Evolutionary conservation across 1,139 yeast species (phyloP), one percentile per base, ranked within the genome.

Genomic region (Scheffersomyces parashehatae): DNA sequence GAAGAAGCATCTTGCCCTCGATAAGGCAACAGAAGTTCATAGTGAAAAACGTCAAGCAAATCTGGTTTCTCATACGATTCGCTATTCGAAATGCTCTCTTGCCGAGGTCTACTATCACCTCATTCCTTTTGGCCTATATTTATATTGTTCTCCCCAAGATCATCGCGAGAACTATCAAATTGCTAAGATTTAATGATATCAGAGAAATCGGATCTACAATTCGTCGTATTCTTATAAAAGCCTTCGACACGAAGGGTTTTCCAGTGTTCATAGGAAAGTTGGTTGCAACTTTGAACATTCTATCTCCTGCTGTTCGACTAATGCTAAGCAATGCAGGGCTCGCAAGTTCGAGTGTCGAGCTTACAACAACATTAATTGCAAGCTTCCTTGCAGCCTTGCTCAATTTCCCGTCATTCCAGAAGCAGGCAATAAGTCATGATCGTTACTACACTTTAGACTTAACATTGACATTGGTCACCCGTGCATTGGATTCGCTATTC

Each of bases 361-460:
- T 39, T 7, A 3, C 29, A 2, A 35, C 54, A 28, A 44, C 54
- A 10, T 45, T 54, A 13, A 35, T 38, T 24, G 49, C 55, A 3
- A 39, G 49, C 29, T 46, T 49, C 8, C 13, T 36, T 9, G 37
- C 54, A 24, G 53, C 65, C 3, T 24, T 51, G 20, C 20, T 52
- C 10, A 54, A 52, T 30, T 62, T 60, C 45, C 61, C 61, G 2
- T 37, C 42, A 14, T 62, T 56, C 43, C 67, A 62, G 46, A 37
- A 29, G 13, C 53, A 49, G 31, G 44, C 50, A 14, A 37, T 51
- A 15, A 34, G 50, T 28, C 38, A 47, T 12, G 55, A 56, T 31
- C 52, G 64, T 38, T 53, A 49, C 42, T 50, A 57, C 44, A 56
- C 65, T 4, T 46, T 61, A 13, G 66, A 62, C 44, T 51, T 63